Percentiles rank a stretch among this genome's conserved stretches.
phyloP scores from a whole-genome alignment of 129 eudicot genomes.

The Oenanthe sinensis region DNA sequence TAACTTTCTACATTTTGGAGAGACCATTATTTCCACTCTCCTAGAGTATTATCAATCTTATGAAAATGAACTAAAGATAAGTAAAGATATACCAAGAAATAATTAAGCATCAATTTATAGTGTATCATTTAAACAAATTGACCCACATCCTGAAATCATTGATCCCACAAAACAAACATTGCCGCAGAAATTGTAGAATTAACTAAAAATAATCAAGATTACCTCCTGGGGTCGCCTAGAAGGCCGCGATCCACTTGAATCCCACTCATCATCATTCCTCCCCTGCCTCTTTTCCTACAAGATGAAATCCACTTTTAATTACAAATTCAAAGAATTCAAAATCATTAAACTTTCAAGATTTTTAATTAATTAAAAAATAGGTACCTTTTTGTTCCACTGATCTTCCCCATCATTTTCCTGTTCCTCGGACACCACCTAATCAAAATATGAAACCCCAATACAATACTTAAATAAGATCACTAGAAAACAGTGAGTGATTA shows the following conservation, averaged over 20 bases:
- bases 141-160: not conserved
- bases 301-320: not conserved
- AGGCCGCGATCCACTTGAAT: slow-evolving; percentile 41
- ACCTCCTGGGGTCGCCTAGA: slow-evolving; percentile 49
- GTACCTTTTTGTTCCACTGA: slow-evolving; percentile 33
- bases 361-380: not conserved
- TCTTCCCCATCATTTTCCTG: slow-evolving; percentile 35
- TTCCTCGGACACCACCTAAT: slow-evolving; percentile 75
- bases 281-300: slow-evolving; percentile 39
- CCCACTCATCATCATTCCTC: slow-evolving; percentile 43
- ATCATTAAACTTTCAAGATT: not conserved
- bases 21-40: not conserved
- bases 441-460: slow-evolving; percentile 8
- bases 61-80: not conserved
- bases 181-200: not conserved
- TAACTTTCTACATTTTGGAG: not conserved
- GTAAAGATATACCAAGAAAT: not conserved
- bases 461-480: not conserved
- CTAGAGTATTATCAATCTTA: not conserved
- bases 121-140: not conserved
- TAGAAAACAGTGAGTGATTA: not conserved
- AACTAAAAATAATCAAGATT: not conserved
- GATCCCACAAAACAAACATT: not conserved
- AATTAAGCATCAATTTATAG: not conserved
- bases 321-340: not conserved